Base-by-base conservation (phyloP, 2,329 filamentous ascomycete genomes). In the Arthrobotrys entomopaga region DNA sequence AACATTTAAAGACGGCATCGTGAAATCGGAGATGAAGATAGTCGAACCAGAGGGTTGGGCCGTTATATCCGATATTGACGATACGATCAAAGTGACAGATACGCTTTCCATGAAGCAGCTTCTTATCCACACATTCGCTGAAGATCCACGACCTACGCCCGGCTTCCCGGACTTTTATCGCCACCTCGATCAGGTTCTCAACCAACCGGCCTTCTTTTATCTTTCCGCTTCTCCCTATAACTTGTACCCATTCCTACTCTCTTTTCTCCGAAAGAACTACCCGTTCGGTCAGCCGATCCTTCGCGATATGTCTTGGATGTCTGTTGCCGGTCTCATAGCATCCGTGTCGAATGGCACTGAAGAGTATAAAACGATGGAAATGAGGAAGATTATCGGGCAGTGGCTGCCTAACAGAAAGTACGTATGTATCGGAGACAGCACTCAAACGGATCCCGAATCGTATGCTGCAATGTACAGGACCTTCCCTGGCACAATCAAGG, bases 191-290 rank as follows among this genome's bases (percentile, higher is more conserved):
- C 77, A 84, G 2, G 79, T 89, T 22, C 83, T 84, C 0, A 79
- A 85, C 7, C 84, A 85, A 7, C 90, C 92, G 0, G 87, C 92
- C 0, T 97, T 91, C 86, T 97, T 96, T 84, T 98, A 98, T 81
- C 86, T 98, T 53, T 96, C 92, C 0, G 93, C 94, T 0, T 96
- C 93, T 0, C 94, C 94, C 0, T 97, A 97, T 84, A 97, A 96
- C 78, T 86, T 98, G 8, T 97, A 97, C 80, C 90, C 91, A 0
- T 95, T 97, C 82, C 85, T 98, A 22, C 89, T 86, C 65, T 81
- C 85, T 0, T 98, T 98, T 82, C 85, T 92, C 40, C 83, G 89
- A 63, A 80, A 84, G 1, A 83, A 90, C 81, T 98, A 89, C 80
- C 91, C 90, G 0, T 86, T 86, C 1, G 94, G 94, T 10, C 92